These are phyloP conservation scores for Penicillium lividum DNA, from an alignment of 495 filamentous ascomycete species.

Conservation along the genomic window DNA sequence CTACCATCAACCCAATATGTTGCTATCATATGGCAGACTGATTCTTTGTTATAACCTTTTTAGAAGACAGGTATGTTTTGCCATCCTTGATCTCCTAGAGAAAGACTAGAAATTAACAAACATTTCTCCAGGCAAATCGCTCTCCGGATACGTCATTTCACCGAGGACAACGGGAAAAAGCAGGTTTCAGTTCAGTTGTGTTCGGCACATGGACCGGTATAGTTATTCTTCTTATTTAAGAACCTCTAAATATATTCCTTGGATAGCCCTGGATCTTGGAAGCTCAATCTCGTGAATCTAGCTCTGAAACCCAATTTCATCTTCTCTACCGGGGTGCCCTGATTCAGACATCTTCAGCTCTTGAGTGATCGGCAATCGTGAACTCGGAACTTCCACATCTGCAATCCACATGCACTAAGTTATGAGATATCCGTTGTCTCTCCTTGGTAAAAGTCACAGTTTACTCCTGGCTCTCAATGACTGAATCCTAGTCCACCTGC, in stretches of 20 bases:
- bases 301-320: background rate
- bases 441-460: background rate
- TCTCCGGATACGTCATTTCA: background rate
- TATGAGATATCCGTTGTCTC: background rate
- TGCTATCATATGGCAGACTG: no score
- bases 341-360: background rate
- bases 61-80: no score
- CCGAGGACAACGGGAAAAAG: background rate
- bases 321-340: background rate
- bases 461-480: background rate
- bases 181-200: background rate
- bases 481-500: background rate
- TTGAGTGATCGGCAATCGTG: background rate
- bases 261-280: background rate
- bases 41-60: no score
- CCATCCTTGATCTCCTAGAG: no score
- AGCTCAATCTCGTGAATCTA: background rate
- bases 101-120: no score
- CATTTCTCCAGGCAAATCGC: background rate
- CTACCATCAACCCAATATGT: no score
- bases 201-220: background rate
- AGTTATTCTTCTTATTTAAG: background rate
- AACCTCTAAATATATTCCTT: background rate
- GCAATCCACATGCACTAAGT: background rate
- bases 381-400: background rate